Percentiles rank a stretch among this genome's conserved stretches.
Conservation (phyloP, 2,329 filamentous ascomycete species). For the Colletotrichum gloeosporioides region DNA sequence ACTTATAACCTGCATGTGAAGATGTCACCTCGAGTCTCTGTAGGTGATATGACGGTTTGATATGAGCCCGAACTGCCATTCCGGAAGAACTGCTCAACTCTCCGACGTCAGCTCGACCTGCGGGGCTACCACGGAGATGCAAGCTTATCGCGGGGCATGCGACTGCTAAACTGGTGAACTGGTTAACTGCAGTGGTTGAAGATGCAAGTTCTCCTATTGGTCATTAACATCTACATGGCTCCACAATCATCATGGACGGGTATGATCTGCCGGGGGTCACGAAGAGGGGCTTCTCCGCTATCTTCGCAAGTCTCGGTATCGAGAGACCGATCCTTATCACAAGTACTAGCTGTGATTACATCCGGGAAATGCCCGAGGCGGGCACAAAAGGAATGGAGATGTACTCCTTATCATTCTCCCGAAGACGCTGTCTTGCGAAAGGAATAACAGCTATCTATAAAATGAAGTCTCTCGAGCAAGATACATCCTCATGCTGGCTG, state of each 20-base stretch:
- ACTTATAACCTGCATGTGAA: accelerated
- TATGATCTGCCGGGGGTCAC: background rate
- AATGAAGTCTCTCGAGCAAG: background rate
- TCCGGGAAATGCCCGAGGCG: background rate
- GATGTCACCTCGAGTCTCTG: background rate
- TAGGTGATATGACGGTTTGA: no score
- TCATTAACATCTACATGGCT: background rate
- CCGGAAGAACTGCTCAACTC: background rate
- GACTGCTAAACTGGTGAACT: constrained; percentile 17
- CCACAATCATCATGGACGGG: background rate
- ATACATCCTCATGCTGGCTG: background rate
- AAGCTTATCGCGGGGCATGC: background rate
- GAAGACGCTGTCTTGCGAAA: background rate
- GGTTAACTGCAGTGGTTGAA: constrained; percentile 1
- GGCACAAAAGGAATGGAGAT: background rate
- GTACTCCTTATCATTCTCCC: background rate
- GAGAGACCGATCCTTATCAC: background rate
- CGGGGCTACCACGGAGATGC: background rate
- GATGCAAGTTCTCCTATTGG: background rate
- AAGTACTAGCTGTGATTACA: background rate
- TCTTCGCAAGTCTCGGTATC: background rate
- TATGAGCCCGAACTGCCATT: background rate
- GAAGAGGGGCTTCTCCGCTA: background rate
- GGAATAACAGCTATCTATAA: background rate
- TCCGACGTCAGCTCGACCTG: background rate